Evolutionary conservation across 1,139 yeast genomes (phyloP).

Genomic region (Yamadazyma siamensis): DNA sequence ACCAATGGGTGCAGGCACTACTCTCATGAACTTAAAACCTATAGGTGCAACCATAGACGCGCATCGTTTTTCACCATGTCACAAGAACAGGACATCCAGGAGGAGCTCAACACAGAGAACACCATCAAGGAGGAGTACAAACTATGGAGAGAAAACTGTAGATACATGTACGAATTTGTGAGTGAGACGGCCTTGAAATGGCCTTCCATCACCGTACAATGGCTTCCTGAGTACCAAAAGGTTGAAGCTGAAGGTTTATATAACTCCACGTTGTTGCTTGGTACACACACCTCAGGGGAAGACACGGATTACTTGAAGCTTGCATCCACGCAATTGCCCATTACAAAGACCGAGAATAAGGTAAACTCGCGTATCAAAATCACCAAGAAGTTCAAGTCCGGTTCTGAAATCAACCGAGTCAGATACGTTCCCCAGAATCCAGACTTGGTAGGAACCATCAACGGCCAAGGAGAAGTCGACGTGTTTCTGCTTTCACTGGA

Average conservation of each 20-base stretch:
- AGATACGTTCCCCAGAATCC: constrained; percentile 77
- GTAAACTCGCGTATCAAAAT: constrained; percentile 55
- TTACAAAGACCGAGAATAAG: constrained; percentile 19
- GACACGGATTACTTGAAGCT: constrained; percentile 75
- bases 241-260: constrained; percentile 31
- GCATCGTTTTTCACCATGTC: constrained; percentile 5
- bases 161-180: constrained; percentile 76
- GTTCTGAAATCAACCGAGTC: constrained; percentile 74
- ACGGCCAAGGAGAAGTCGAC: constrained; percentile 69
- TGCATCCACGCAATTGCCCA: constrained; percentile 71
- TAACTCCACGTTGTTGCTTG: constrained; percentile 55
- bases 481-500: constrained; percentile 51
- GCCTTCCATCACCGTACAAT: constrained; percentile 78
- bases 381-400: constrained; percentile 50
- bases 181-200: constrained; percentile 75
- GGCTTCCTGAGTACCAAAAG: constrained; percentile 54
- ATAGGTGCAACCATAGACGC: background rate
- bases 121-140: constrained; percentile 68
- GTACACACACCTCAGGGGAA: constrained; percentile 85
- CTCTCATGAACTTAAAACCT: background rate
- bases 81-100: constrained; percentile 11
- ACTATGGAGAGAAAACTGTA: constrained; percentile 76
- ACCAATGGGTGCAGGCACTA: no score
- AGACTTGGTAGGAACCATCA: constrained; percentile 67
- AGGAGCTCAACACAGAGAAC: constrained; percentile 28